These are phyloP conservation scores for Aspergillus costaricaensis DNA, from an alignment of 2,329 filamentous ascomycete genomes.

Conservation along the genomic window DNA sequence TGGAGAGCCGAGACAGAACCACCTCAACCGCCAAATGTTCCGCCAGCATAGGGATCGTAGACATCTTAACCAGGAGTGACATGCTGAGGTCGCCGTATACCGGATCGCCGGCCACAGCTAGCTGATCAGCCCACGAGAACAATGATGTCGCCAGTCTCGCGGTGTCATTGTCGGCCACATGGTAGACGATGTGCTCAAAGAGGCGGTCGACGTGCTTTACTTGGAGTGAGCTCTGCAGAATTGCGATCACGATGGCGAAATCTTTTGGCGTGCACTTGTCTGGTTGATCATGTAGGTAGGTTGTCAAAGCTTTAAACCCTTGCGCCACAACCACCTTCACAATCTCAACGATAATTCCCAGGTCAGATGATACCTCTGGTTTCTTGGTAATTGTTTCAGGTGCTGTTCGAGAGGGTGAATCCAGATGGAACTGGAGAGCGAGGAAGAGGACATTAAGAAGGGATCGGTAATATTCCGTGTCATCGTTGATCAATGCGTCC, in stretches of 20 bases:
- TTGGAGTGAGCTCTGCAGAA: slow-evolving; percentile 79
- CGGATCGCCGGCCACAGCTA: slow-evolving; percentile 77
- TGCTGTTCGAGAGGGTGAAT: slow-evolving; percentile 35
- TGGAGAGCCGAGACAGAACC: slow-evolving; percentile 74
- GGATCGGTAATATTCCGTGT: slow-evolving; percentile 74
- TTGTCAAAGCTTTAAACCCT: slow-evolving; percentile 79
- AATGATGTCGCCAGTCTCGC: slow-evolving; percentile 81
- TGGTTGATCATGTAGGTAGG: slow-evolving; percentile 76
- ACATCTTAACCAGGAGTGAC: slow-evolving; percentile 84
- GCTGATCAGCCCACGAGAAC: slow-evolving; percentile 89
- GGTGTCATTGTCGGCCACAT: slow-evolving; percentile 66
- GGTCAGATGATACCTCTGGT: slow-evolving; percentile 43
- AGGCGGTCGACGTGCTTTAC: slow-evolving; percentile 74
- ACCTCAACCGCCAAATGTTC: slow-evolving; percentile 89
- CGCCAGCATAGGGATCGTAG: slow-evolving; percentile 75
- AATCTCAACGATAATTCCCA: slow-evolving; percentile 72
- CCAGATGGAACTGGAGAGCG: slow-evolving; percentile 61
- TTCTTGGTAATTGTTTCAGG: slow-evolving; percentile 39
- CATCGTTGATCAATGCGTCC: slow-evolving; percentile 56
- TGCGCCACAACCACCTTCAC: slow-evolving; percentile 75
- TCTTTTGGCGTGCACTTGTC: slow-evolving; percentile 70
- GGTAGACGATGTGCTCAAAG: slow-evolving; percentile 69
- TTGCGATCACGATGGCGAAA: slow-evolving; percentile 81
- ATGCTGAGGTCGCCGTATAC: slow-evolving; percentile 92
- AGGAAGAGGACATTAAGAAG: slow-evolving; percentile 85